Evolutionary conservation across 345 rosid species (phyloP).

Genomic region (Balakata baccata): DNA sequence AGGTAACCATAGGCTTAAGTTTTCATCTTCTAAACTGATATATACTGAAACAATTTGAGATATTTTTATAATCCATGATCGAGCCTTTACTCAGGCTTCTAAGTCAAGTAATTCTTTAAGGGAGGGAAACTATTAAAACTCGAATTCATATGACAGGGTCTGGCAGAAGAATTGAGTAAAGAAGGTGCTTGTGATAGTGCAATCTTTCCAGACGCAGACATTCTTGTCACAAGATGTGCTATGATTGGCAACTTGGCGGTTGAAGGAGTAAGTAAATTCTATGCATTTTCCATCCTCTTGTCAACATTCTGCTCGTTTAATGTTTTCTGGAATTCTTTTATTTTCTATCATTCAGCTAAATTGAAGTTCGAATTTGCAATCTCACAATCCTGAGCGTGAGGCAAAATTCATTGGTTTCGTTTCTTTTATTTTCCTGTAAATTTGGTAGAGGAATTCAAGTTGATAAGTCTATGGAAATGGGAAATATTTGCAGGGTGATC

Average conservation of each 20-base stretch:
- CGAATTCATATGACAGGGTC: slow-evolving; percentile 47
- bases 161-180: slow-evolving; percentile 60
- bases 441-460: too few species aligned
- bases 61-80: background rate
- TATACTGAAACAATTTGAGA: too few species aligned
- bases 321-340: background rate
- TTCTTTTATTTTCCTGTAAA: background rate
- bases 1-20: slow-evolving; percentile 32
- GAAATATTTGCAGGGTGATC: slow-evolving; percentile 58
- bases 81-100: background rate
- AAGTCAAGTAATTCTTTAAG: too few species aligned
- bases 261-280: slow-evolving; percentile 66
- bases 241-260: slow-evolving; percentile 65
- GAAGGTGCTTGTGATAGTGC: slow-evolving; percentile 90
- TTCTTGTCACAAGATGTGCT: slow-evolving; percentile 57
- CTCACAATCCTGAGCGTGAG: background rate
- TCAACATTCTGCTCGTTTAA: background rate
- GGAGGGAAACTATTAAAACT: too few species aligned
- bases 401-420: background rate
- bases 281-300: background rate
- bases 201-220: slow-evolving; percentile 73
- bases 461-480: background rate
- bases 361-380: too few species aligned
- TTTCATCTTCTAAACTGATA: background rate
- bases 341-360: too few species aligned